Evolutionary conservation across 768 basidiomycete genomes (phyloP).

Genomic region (Chalciporus piperatus): DNA sequence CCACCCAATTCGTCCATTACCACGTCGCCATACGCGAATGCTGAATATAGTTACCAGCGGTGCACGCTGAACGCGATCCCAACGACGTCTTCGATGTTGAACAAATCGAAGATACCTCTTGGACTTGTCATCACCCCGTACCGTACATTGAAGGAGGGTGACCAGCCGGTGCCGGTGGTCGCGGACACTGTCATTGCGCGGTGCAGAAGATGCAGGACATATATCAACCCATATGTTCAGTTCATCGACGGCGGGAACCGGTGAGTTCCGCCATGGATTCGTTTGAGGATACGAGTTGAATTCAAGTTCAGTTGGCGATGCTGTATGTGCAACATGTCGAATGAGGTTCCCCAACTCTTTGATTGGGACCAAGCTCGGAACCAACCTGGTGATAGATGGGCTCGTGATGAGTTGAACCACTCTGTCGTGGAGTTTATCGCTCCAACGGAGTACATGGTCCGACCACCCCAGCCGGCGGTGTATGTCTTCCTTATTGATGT

Average conservation of each 20-base stretch:
- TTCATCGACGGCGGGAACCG: slow-evolving; percentile 98
- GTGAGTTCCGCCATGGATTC: slow-evolving; percentile 34
- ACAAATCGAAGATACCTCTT: slow-evolving; percentile 88
- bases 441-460: slow-evolving; percentile 99
- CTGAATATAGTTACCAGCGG: slow-evolving; percentile 89
- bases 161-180: slow-evolving; percentile 83
- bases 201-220: slow-evolving; percentile 92
- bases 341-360: slow-evolving; percentile 97
- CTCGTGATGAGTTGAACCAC: slow-evolving; percentile 88
- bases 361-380: slow-evolving; percentile 97
- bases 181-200: slow-evolving; percentile 94
- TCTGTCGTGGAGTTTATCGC: slow-evolving; percentile 96
- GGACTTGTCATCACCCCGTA: slow-evolving; percentile 90
- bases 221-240: slow-evolving; percentile 96
- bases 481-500: slow-evolving; percentile 98
- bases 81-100: slow-evolving; percentile 80
- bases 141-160: slow-evolving; percentile 79
- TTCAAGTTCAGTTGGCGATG: slow-evolving; percentile 81
- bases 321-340: slow-evolving; percentile 97
- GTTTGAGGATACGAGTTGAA: not conserved
- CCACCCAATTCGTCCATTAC: slow-evolving; percentile 84
- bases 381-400: slow-evolving; percentile 94
- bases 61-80: slow-evolving; percentile 91
- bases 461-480: slow-evolving; percentile 95
- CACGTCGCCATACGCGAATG: slow-evolving; percentile 74